Conservation (phyloP, 306 rosid genomes). For the Arachis hypogaea region DNA sequence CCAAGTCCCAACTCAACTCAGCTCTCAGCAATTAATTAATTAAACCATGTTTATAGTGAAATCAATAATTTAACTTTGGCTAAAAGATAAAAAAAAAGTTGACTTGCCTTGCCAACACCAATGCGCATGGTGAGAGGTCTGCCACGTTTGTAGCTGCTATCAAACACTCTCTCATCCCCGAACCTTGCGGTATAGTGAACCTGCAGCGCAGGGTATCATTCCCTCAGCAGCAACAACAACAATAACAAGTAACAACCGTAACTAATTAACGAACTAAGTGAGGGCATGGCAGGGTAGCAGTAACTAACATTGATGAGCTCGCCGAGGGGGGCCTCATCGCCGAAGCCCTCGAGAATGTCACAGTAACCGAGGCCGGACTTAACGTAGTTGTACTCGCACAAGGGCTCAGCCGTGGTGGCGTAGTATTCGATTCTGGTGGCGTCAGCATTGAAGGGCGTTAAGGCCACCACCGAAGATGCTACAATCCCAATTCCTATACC, state of each 20-base stretch:
- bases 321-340: conserved; percentile 70
- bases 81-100: neutral
- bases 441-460: conserved; percentile 72
- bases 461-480: conserved; percentile 65
- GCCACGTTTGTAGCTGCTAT: conserved; percentile 87
- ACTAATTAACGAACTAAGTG: neutral
- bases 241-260: neutral
- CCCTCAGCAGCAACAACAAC: neutral
- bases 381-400: conserved; percentile 68
- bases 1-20: conserved; percentile 3
- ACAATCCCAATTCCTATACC: conserved; percentile 60
- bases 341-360: conserved; percentile 64
- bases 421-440: conserved; percentile 92
- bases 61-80: neutral
- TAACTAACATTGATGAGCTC: conserved; percentile 83
- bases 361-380: conserved; percentile 91
- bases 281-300: neutral
- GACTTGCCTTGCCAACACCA: conserved; percentile 86
- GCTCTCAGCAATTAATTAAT: neutral
- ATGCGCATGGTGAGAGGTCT: conserved; percentile 94
- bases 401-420: conserved; percentile 86
- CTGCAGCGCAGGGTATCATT: conserved; percentile 38
- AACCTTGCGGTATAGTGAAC: conserved; percentile 93
- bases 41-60: neutral
- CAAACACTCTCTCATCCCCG: conserved; percentile 81